These are phyloP conservation scores for Lactarius tabidus DNA, from an alignment of 768 basidiomycete species.

Conservation along the genomic window DNA sequence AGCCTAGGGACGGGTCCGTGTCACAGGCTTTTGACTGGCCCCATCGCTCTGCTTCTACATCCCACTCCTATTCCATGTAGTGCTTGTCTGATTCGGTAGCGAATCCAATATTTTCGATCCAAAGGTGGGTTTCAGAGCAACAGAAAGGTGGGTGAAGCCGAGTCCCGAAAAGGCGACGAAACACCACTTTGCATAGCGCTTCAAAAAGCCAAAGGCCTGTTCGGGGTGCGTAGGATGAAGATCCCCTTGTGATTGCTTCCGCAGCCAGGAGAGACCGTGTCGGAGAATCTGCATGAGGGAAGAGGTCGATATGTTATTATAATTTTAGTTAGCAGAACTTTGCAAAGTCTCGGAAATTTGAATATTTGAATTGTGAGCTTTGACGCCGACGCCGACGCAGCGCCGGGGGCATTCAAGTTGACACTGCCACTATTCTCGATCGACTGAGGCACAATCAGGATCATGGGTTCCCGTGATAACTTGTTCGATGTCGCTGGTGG, in stretches of 20 bases:
- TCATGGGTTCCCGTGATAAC: not conserved
- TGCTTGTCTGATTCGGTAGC: conserved; percentile 49
- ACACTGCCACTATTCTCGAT: not conserved
- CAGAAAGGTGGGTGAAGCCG: conserved; percentile 42
- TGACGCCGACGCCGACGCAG: not conserved
- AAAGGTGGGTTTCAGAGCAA: conserved; percentile 56
- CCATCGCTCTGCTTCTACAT: conserved; percentile 59
- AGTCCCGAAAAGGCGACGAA: conserved; percentile 42
- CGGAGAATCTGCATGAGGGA: not conserved
- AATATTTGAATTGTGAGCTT: not conserved
- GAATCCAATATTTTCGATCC: conserved; percentile 56
- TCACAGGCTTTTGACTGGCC: conserved; percentile 49
- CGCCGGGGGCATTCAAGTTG: not conserved
- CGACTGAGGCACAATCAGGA: not conserved
- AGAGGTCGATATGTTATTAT: not conserved
- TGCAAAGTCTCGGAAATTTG: not conserved
- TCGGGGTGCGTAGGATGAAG: conserved; percentile 36
- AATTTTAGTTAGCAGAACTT: no score
- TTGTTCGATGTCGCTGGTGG: not conserved
- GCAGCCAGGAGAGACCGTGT: conserved; percentile 14
- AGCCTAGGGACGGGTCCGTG: conserved; percentile 68
- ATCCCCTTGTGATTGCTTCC: conserved; percentile 6
- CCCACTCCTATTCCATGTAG: conserved; percentile 62
- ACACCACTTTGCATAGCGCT: conserved; percentile 49
- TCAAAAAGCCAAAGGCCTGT: conserved; percentile 42